These are phyloP conservation scores for Chara braunii DNA, from an alignment of 139 green algal species.

Conservation along the genomic window DNA sequence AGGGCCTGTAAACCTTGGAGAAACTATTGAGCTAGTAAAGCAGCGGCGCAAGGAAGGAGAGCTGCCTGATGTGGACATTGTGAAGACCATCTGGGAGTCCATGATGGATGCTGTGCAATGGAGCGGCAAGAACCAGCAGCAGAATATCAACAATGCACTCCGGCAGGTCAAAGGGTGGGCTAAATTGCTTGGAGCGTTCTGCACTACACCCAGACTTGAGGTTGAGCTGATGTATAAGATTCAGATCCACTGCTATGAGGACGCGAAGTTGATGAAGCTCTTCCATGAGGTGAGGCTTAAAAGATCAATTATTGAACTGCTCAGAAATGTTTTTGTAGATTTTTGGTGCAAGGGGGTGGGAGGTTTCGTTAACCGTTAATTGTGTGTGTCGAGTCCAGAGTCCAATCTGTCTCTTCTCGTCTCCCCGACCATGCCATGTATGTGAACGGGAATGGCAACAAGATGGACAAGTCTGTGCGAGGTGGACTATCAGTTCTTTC, in stretches of 20 bases:
- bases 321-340: too few species aligned
- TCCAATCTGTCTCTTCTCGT: too few species aligned
- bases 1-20: slow-evolving; percentile 47
- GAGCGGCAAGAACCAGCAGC: slow-evolving; percentile 84
- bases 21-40: slow-evolving; percentile 59
- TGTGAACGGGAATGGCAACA: too few species aligned
- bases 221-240: slow-evolving; percentile 63
- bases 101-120: slow-evolving; percentile 68
- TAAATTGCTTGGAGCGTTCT: slow-evolving; percentile 64
- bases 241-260: slow-evolving; percentile 91
- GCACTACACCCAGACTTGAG: slow-evolving; percentile 64
- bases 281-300: slow-evolving; percentile 56
- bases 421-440: too few species aligned
- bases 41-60: slow-evolving; percentile 57
- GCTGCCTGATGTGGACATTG: slow-evolving; percentile 59
- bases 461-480: too few species aligned
- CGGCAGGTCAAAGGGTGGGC: slow-evolving; percentile 63
- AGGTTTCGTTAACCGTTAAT: too few species aligned
- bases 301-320: too few species aligned
- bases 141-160: slow-evolving; percentile 57
- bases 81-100: slow-evolving; percentile 63
- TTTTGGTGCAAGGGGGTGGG: too few species aligned
- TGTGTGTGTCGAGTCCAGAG: too few species aligned
- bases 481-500: too few species aligned
- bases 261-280: slow-evolving; percentile 83